A percentile compares a stretch with the other conserved stretches of the same genome.
These are phyloP conservation scores for Thymus mandschuricus DNA, from an alignment of 257 asterid genomes.

Conservation along the genomic window DNA sequence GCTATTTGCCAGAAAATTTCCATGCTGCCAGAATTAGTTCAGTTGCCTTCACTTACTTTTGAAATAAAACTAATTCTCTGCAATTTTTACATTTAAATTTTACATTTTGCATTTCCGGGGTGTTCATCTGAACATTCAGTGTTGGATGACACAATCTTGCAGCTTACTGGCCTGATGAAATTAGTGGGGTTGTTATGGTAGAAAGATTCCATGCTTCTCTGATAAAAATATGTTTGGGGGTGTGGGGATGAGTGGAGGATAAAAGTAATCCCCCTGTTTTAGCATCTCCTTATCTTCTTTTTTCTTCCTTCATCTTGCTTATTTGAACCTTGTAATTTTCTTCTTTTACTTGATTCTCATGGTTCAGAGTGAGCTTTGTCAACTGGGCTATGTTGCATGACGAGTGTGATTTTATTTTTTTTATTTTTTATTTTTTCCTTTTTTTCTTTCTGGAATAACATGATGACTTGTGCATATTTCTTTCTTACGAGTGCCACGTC, in stretches of 20 bases:
- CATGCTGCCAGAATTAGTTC: conserved; percentile 8
- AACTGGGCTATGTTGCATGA: conserved; percentile 15
- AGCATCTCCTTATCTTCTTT: conserved; percentile 12
- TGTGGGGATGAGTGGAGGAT: neutral
- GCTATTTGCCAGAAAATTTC: conserved; percentile 23
- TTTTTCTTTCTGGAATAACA: neutral
- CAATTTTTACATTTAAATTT: conserved; percentile 2
- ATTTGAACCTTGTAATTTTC: neutral
- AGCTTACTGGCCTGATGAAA: conserved; percentile 24
- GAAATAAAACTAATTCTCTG: neutral
- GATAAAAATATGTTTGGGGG: neutral
- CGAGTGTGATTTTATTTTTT: neutral
- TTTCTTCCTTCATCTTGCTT: neutral
- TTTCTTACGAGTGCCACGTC: conserved; percentile 1
- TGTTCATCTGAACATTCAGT: conserved; percentile 11
- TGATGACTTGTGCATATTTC: conserved; percentile 14
- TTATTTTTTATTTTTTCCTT: too few species aligned
- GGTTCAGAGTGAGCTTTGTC: neutral
- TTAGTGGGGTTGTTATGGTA: conserved; percentile 11
- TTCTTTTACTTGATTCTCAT: neutral
- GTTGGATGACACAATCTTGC: conserved; percentile 9
- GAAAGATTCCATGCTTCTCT: conserved; percentile 10
- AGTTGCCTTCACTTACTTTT: conserved; percentile 24
- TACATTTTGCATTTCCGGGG: conserved; percentile 13
- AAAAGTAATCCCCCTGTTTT: neutral